Evolutionary conservation across 1,139 yeast genomes (phyloP), one percentile per base, ranked within the genome.

Genomic region (Yamadazyma siamensis): DNA sequence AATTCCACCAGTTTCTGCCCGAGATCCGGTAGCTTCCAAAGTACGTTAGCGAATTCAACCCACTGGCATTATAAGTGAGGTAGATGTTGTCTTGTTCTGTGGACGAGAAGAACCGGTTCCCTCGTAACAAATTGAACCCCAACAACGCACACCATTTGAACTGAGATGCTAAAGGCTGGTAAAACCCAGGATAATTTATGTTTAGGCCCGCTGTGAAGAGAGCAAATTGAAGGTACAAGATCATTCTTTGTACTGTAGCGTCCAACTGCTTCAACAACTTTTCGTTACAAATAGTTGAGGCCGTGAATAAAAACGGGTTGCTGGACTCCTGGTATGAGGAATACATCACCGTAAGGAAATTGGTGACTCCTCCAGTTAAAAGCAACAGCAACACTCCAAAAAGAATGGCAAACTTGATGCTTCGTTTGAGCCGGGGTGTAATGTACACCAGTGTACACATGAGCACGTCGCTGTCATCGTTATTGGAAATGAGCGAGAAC

Each of bases 271-370:
- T 65, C 28, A 79, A 55, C 21, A 80, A 62, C 13, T 77, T 66
- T 18, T 64, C 73, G 46, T 78, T 79, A 47, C 82, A 77, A 33
- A 79, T 75, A 18, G 77, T 71, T 6, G 84, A 77, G 5, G 82
- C 80, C 20, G 64, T 61, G 51, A 74, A 68, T 22, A 77, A 50
- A 39, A 75, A 77, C 3, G 80, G 76, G 41, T 78, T 75, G 7
- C 68, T 56, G 1, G 85, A 70, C 43, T 80, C 85, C 39, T 78
- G 80, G 59, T 79, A 72, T 1, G 81, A 77, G 28, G 83, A 77
- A 38, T 62, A 54, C 9, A 67, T 51, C 32, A 73, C 61, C 5
- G 73, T 65, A 23, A 71, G 46, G 26, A 63, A 52, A 28, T 76
- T 61, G 14, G 75, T 50, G 3, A 63, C 37, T 4, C 65, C 61